Percentiles rank a stretch among this genome's conserved stretches.
Evolutionary conservation across 2,329 filamentous ascomycete genomes (phyloP).

Genomic region (Colletotrichum liaoningense): DNA sequence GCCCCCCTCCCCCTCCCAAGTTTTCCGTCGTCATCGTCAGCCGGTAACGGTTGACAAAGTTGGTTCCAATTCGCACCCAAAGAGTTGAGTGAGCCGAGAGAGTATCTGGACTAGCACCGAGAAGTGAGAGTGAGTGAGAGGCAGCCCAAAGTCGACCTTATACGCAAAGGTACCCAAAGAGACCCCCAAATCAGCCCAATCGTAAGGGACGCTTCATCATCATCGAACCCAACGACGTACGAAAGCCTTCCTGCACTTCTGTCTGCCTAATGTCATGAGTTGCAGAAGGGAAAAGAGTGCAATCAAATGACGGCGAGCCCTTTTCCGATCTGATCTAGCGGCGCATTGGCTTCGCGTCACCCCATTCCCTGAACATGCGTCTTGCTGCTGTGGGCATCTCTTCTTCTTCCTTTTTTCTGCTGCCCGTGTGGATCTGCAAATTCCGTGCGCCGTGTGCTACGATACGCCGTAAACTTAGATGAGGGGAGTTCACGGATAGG

Average conservation of each 20-base stretch:
- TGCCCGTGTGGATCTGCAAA: slow-evolving; percentile 1
- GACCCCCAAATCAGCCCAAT: slow-evolving; percentile 19
- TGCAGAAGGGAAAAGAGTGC: neutral
- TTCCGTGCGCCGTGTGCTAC: slow-evolving; percentile 9
- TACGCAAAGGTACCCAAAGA: slow-evolving; percentile 31
- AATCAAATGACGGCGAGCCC: neutral
- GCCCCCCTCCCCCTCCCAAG: neutral
- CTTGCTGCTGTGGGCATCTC: neutral
- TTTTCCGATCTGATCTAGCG: slow-evolving; percentile 34
- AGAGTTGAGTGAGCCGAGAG: neutral
- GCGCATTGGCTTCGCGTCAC: slow-evolving; percentile 33
- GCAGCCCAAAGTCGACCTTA: slow-evolving; percentile 23
- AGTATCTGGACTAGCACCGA: neutral
- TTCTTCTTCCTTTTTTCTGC: neutral
- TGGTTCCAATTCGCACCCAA: neutral
- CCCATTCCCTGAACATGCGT: slow-evolving; percentile 8
- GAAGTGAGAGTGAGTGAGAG: neutral
- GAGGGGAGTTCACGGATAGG: neutral
- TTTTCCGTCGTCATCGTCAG: slow-evolving; percentile 32
- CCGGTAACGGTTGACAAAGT: slow-evolving; percentile 17
- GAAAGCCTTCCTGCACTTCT: neutral
- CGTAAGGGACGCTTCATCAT: slow-evolving; percentile 7
- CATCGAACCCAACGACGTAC: neutral
- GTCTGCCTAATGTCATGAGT: slow-evolving; percentile 11
- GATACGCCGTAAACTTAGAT: slow-evolving; percentile 7